These are phyloP conservation scores for Arthrobotrys conoides DNA, from an alignment of 2,329 filamentous ascomycete species.

Conservation along the genomic window DNA sequence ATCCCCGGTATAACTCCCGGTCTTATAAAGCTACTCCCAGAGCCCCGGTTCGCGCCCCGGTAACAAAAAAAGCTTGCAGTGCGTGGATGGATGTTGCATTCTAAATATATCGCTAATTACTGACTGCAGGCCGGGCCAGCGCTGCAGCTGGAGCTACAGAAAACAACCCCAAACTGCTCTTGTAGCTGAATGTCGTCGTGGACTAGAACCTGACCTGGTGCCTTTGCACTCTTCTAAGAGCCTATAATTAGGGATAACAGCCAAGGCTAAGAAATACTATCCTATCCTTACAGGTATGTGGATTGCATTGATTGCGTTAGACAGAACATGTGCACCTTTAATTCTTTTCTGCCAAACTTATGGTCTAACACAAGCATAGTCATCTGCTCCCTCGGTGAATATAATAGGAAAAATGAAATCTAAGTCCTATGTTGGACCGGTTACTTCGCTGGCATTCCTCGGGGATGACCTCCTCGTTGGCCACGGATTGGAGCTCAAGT, in stretches of 20 bases:
- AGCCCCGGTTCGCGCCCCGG: neutral
- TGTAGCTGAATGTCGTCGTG: neutral
- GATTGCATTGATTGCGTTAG: too few species aligned
- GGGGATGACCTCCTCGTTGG: slow-evolving; percentile 71
- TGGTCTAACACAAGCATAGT: neutral
- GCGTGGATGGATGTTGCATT: neutral
- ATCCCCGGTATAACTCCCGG: neutral
- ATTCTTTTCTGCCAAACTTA: neutral
- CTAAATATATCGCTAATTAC: neutral
- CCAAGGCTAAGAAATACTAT: neutral
- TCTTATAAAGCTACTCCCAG: neutral
- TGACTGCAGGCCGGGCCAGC: too few species aligned
- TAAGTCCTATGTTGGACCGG: slow-evolving; percentile 68
- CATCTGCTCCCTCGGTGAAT: neutral
- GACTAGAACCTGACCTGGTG: neutral
- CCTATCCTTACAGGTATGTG: neutral
- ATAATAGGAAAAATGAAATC: slow-evolving; percentile 44
- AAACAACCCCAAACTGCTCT: neutral
- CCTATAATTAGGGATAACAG: neutral
- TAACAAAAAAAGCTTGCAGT: slow-evolving; percentile 14
- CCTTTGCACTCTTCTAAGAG: neutral
- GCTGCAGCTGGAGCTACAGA: neutral
- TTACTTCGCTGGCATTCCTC: slow-evolving; percentile 75
- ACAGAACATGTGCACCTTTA: too few species aligned
- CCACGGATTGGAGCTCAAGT: slow-evolving; percentile 73